Conservation (phyloP, 495 filamentous ascomycete genomes). For the Stereocaulon alpinum region DNA sequence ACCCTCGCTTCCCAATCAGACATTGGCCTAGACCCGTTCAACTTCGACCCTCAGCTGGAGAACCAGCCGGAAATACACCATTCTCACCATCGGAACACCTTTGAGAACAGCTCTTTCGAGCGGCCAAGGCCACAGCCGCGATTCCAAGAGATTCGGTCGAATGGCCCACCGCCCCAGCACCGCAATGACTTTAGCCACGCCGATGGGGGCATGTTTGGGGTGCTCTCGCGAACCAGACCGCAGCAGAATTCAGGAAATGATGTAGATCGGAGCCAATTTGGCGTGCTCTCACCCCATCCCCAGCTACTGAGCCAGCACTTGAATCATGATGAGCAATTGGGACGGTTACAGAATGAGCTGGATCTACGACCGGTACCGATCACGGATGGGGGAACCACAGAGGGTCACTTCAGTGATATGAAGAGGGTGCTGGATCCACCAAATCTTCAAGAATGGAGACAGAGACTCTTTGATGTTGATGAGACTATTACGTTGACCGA, state of each 20-base stretch:
- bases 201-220: conserved; percentile 31
- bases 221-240: conserved; percentile 22
- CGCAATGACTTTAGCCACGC: conserved; percentile 8
- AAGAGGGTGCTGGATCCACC: conserved; percentile 58
- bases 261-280: conserved; percentile 29
- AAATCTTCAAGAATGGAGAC: conserved; percentile 60
- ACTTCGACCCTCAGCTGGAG: conserved; percentile 27
- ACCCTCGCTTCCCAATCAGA: conserved; percentile 31
- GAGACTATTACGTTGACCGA: conserved; percentile 64
- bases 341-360: conserved; percentile 30
- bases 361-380: conserved; percentile 27
- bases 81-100: conserved; percentile 28
- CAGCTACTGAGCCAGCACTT: conserved; percentile 19
- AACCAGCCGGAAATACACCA: conserved; percentile 28
- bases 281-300: conserved; percentile 31
- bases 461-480: conserved; percentile 67
- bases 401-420: conserved; percentile 45
- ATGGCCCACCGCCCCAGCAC: conserved; percentile 20
- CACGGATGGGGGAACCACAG: conserved; percentile 23
- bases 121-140: conserved; percentile 23
- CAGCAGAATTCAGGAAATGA: conserved; percentile 21
- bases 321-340: conserved; percentile 28
- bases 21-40: conserved; percentile 32
- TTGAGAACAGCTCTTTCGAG: conserved; percentile 20
- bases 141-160: conserved; percentile 23